Base-by-base conservation (phyloP, 192 early-diverging fungal species). In the Phlyctochytrium bullatum region DNA sequence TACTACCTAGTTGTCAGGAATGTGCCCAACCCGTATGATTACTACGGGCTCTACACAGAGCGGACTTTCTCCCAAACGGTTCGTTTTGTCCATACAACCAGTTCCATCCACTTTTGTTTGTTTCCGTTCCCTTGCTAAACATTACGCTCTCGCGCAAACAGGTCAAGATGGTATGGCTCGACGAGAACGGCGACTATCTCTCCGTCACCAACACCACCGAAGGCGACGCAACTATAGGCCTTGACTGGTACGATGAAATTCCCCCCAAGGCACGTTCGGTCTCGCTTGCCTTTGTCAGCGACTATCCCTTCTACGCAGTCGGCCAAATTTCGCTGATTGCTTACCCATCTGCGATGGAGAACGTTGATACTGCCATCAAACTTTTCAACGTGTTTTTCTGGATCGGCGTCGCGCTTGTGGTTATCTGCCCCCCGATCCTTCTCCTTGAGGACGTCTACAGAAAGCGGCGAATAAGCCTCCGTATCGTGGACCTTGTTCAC, bases 401-500 rank as follows among this genome's bases (percentile, higher is more conserved):
- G 4, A 57, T 57, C 54, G 54, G 12, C 27, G 12, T 57, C 6
- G 25, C 25, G 20, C 20, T 47, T 6, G 40, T 47, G 40, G n/a
- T n/a, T n/a, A n/a, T n/a, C n/a, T n/a, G n/a, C 54, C 54, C 54
- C 14, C 16, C 25, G 12, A 6, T 28, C 16, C 54, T 57, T 25
- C 16, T 57, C 54, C 16, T 57, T 25, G 54, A 57, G 25, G 54
- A 57, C 27, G 20, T 57, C 12, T 20, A 20, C 27, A 57, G 25
- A 57, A 14, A 28, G 27, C 54, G 54, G 10, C 4, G 4, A 6
- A 14, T 10, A 57, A 57, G 6, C 6, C 4, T 57, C 27, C 12
- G 27, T 20, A 62, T 62, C n/a, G 29, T 62, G 20, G 61, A 62
- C 61, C 27, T 62, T 17, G 35, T 62, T 35, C 61, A 62, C n/a